Base-by-base conservation (phyloP, 139 green algal genomes). In the Coelastrella sp. region DNA sequence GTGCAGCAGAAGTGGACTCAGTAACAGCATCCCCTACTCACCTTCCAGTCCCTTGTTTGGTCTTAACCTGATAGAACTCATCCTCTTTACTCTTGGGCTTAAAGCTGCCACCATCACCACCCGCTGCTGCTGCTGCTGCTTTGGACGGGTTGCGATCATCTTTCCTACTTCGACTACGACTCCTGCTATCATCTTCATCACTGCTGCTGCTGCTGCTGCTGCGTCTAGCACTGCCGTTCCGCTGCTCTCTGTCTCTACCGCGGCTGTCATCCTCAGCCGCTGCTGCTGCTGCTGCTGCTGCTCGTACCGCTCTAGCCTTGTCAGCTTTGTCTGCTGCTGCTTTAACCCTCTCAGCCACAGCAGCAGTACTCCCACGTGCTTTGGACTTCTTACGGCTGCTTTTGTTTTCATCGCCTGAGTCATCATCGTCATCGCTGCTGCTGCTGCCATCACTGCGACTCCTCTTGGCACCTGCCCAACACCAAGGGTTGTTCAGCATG, bases 11-110 rank as follows among this genome's bases (percentile, higher is more conserved):
- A 19, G 17, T 66, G 64, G 64, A 15, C n/a, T n/a, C n/a, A n/a
- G n/a, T n/a, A n/a, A n/a, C n/a, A n/a, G n/a, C n/a, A n/a, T n/a
- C n/a, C 6, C 25, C 13, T 76, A 37, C 74, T 23, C 66, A 89
- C 74, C 86, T 66, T 66, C 86, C n/a, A 67, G 82, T 41, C 30
- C 40, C 68, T 63, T 83, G 43, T 48, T 86, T 73, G 5, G 38
- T 50, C 23, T 83, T 74, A 19, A 86, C 43, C 35, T 86, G 45
- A 83, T 79, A 43, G 64, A 83, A 69, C 71, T 51, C 81, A 27
- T 88, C 88, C 38, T 82, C 80, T 15, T 72, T 67, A 41, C 41
- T 62, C 27, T 60, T 21, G 72, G 75, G 40, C 76, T 80, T 71
- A 48, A 41, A 68, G 78, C 38, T 50, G 32, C 27, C 30, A 6